Evolutionary conservation across 2,329 filamentous ascomycete species (phyloP).

Genomic region (Phyllosticta citribraziliensis): DNA sequence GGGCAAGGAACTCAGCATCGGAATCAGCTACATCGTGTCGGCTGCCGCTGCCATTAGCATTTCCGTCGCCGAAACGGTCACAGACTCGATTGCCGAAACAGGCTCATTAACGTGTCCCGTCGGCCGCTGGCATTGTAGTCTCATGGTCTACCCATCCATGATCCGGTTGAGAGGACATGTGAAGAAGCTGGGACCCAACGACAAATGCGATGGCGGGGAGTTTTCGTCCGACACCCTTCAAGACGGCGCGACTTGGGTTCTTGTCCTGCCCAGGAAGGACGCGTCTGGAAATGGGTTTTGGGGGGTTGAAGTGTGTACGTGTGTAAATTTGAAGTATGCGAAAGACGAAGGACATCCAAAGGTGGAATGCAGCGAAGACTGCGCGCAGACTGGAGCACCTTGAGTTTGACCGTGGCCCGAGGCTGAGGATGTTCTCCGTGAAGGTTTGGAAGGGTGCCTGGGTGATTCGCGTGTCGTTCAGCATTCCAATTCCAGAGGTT

Average conservation of each 20-base stretch:
- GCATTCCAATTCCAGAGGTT: too few species aligned
- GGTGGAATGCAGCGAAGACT: background rate
- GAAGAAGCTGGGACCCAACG: background rate
- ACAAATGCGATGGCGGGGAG: background rate
- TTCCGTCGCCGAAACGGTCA: background rate
- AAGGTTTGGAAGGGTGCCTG: too few species aligned
- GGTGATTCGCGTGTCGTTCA: too few species aligned
- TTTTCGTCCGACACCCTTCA: background rate
- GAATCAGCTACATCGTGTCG: background rate
- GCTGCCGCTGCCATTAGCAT: background rate
- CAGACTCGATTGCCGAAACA: background rate
- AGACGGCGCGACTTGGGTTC: background rate
- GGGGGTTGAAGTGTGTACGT: background rate
- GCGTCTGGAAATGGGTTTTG: background rate
- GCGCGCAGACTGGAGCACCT: background rate
- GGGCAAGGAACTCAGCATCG: background rate
- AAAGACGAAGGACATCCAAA: background rate
- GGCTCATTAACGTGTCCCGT: background rate
- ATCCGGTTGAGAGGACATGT: background rate
- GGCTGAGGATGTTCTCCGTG: too few species aligned
- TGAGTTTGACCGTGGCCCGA: background rate
- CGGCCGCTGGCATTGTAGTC: background rate
- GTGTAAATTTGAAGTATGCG: background rate
- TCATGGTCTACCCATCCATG: background rate
- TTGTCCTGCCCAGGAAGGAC: background rate